Evolutionary conservation across 257 asterid genomes (phyloP).

Genomic region (Petunia axillaris): DNA sequence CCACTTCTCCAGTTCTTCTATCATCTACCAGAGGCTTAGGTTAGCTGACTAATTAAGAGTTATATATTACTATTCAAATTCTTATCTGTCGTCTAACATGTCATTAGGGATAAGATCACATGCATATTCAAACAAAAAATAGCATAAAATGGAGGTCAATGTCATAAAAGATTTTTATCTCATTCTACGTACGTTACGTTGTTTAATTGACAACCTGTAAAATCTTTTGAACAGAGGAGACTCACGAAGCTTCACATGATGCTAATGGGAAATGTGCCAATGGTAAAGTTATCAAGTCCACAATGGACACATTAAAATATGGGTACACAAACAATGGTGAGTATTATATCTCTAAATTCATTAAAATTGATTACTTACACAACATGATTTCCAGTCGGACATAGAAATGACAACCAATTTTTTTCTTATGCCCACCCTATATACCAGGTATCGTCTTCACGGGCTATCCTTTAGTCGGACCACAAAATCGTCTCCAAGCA

Average conservation of each 20-base stretch:
- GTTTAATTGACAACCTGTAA: not conserved
- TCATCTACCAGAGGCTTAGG: conserved; percentile 31
- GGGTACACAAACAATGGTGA: conserved; percentile 31
- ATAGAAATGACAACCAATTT: not conserved
- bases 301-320: not conserved
- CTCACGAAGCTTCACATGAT: conserved; percentile 27
- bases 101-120: not conserved
- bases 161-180: not conserved
- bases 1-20: conserved; percentile 21
- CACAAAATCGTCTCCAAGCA: conserved; percentile 58
- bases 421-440: not conserved
- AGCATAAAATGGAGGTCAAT: not conserved
- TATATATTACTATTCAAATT: not conserved
- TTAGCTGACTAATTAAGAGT: not conserved
- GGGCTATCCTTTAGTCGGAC: conserved; percentile 58
- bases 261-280: conserved; percentile 27
- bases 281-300: conserved; percentile 9
- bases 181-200: too few relatives aligned
- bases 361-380: not conserved
- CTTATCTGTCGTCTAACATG: not conserved
- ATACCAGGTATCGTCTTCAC: conserved; percentile 43
- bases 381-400: not conserved
- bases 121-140: not conserved
- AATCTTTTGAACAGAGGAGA: conserved; percentile 21
- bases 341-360: not conserved